phyloP scores from a whole-genome alignment of 176 grass and related monocot genomes.

The Eleusine coracana region DNA sequence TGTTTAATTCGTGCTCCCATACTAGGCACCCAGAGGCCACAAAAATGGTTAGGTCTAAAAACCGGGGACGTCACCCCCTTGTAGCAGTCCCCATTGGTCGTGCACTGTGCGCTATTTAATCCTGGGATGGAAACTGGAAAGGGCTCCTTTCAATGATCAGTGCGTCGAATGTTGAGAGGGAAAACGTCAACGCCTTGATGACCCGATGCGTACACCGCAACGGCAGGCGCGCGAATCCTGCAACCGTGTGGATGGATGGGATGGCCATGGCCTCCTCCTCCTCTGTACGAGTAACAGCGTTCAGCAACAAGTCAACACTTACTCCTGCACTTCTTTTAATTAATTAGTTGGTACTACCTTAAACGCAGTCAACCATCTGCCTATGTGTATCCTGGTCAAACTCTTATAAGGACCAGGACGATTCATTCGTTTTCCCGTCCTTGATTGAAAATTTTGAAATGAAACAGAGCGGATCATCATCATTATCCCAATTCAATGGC shows the following conservation, averaged over 20 bases:
- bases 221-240: conserved; percentile 5
- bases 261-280: not conserved
- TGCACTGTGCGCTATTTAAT: not conserved
- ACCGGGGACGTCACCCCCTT: not conserved
- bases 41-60: not conserved
- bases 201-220: conserved; percentile 29
- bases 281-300: not conserved
- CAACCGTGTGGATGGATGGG: conserved; percentile 44
- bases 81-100: no score
- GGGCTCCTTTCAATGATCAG: not conserved
- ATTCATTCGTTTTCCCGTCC: not conserved
- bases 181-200: conserved; percentile 50
- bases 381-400: not conserved
- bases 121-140: not conserved
- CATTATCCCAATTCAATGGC: no score
- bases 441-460: not conserved
- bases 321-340: conserved; percentile 8
- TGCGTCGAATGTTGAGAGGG: conserved; percentile 18
- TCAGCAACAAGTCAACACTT: conserved; percentile 3
- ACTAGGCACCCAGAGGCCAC: not conserved
- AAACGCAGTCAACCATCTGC: not conserved
- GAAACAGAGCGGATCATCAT: no score
- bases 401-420: not conserved
- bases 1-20: not conserved
- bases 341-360: not conserved